Base-by-base conservation (phyloP, 768 basidiomycete genomes). In the Cubamyces lactineus region DNA sequence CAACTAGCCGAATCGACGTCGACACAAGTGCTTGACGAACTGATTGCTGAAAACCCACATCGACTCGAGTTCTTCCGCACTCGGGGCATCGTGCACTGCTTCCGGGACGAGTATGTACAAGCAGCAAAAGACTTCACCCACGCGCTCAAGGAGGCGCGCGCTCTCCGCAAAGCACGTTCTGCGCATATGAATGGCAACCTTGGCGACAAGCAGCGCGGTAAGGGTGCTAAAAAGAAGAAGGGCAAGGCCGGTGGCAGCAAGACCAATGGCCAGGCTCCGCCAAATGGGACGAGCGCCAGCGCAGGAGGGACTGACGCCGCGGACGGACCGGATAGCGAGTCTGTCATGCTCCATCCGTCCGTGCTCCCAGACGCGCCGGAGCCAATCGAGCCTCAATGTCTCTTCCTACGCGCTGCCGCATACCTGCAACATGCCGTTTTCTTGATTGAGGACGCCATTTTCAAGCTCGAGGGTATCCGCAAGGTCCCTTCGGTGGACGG, bases 61-160 rank as follows among this genome's bases (percentile, higher is more conserved):
- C 83, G 85, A 19, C 82, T 95, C 38, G 92, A 95, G 74, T 94
- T 90, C 72, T 90, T 85, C 70, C 86, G 94, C 48, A 94, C 94
- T 0, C 86, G 92, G n/a, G 94, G 93, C 9, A 91, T 95, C 59
- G 92, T 95, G 13, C 90, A 90, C 67, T 90, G 88, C 71, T 95
- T 94, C 79, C 84, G 91, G 50, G 92, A 95, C 62, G 92, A 94
- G 71, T 94, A 87, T 67, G 61, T 77, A 2, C 78, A 82, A 34
- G 93, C 93, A 1, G 84, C 82, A 28, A 89, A 86, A 69, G 92
- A 94, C 71, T 94, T 92, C 63, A 94, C 93, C 0, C 74, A 86
- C 64, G 92, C 89, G 3, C 80, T 95, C 62, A 87, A 85, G 66
- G 91, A 95, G 75, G 84, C 91, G 0, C 86, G 91, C 38, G 81